A percentile compares a stretch with the other conserved stretches of the same genome.
phyloP scores from a whole-genome alignment of 345 rosid genomes.

The Brassica juncea region DNA sequence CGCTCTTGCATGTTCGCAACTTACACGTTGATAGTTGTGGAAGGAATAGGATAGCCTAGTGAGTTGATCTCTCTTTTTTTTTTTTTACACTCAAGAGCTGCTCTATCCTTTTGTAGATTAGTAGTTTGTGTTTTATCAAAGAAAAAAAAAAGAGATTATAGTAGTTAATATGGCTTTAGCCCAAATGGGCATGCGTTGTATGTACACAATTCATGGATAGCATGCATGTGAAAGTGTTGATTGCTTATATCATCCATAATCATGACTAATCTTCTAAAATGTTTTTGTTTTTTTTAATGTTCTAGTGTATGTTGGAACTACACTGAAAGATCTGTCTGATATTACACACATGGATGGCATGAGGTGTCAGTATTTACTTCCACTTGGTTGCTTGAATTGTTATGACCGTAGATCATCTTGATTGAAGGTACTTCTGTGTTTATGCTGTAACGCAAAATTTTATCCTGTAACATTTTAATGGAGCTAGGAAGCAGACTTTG shows the following conservation, averaged over 20 bases:
- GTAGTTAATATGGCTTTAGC: too few species aligned
- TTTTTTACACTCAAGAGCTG: not conserved
- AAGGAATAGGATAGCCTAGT: too few species aligned
- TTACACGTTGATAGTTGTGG: conserved; percentile 14
- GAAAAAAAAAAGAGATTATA: too few species aligned
- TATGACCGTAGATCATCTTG: too few species aligned
- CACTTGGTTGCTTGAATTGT: not conserved
- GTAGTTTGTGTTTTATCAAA: conserved; percentile 15
- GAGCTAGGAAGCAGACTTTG: too few species aligned
- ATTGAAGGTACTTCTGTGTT: too few species aligned
- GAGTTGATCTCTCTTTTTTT: too few species aligned
- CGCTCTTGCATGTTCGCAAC: not conserved
- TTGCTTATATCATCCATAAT: not conserved
- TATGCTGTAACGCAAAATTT: too few species aligned
- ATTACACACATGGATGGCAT: conserved; percentile 55
- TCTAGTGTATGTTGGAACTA: conserved; percentile 59
- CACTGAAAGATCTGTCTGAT: conserved; percentile 59
- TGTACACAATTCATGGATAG: not conserved
- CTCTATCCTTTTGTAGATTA: not conserved
- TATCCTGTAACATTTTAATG: too few species aligned
- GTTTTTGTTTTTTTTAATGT: conserved; percentile 25
- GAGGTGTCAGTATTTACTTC: conserved; percentile 45
- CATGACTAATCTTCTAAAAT: conserved; percentile 11
- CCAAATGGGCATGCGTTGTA: conserved; percentile 11
- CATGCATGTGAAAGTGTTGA: conserved; percentile 10